Evolutionary conservation across 148 eudicot genomes (phyloP).

Genomic region (Vaccinium myrtillus): DNA sequence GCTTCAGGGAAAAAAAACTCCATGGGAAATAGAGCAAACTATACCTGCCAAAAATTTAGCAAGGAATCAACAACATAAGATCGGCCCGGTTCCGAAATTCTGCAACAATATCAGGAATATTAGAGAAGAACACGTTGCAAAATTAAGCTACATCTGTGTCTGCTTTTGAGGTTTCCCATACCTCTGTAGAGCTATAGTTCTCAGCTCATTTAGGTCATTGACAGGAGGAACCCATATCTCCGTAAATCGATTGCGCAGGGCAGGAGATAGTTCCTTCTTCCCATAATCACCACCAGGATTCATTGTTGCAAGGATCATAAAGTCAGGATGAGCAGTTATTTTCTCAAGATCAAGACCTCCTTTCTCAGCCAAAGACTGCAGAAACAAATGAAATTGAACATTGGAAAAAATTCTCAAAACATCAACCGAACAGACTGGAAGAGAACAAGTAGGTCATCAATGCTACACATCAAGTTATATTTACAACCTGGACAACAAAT

Average conservation of each 20-base stretch:
- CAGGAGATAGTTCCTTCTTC: constrained; percentile 94
- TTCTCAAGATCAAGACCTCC: constrained; percentile 83
- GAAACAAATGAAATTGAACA: constrained; percentile 5
- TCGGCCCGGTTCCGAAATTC: constrained; percentile 50
- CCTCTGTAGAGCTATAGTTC: constrained; percentile 66
- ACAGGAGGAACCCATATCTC: constrained; percentile 99
- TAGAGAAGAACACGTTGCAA: constrained; percentile 1
- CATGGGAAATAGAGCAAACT: constrained; percentile 14
- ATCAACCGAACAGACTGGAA: background rate
- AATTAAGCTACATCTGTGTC: constrained; percentile 7
- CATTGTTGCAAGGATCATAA: constrained; percentile 97
- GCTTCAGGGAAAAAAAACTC: background rate
- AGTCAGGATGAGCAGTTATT: constrained; percentile 69
- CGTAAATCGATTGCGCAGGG: constrained; percentile 96
- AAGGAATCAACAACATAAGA: constrained; percentile 58
- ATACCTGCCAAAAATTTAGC: constrained; percentile 82
- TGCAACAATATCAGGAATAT: constrained; percentile 28
- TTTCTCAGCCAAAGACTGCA: constrained; percentile 92
- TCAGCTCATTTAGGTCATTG: constrained; percentile 63
- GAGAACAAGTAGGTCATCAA: background rate
- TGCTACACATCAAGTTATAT: background rate
- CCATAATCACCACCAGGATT: constrained; percentile 99
- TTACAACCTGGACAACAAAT: background rate
- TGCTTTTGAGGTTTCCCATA: constrained; percentile 24
- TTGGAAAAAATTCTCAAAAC: background rate